Conservation (phyloP, 2,329 filamentous ascomycete genomes). For the Beauveria australis region DNA sequence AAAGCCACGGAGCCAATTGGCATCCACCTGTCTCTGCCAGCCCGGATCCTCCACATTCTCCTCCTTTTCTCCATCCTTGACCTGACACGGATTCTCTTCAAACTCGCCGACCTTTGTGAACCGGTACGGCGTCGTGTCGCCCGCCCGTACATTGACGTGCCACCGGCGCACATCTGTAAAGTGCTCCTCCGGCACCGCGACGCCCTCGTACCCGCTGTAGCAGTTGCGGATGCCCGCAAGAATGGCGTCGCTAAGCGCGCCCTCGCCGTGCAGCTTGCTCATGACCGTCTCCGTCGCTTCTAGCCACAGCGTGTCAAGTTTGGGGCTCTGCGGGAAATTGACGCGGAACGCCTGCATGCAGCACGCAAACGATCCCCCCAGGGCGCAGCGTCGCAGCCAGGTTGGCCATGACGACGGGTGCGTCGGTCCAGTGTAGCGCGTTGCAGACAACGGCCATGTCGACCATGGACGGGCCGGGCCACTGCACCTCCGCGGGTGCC, state of each 20-base stretch:
- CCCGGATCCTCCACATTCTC: background rate
- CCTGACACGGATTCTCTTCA: background rate
- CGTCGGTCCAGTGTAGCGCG: conserved; percentile 10
- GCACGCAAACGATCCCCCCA: conserved; percentile 6
- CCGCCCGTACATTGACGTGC: background rate
- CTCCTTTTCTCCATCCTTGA: background rate
- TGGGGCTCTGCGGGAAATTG: background rate
- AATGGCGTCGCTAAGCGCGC: conserved; percentile 3
- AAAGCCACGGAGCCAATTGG: background rate
- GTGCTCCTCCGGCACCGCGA: conserved; percentile 4
- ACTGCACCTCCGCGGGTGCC: conserved; percentile 1
- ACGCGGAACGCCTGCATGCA: conserved; percentile 8
- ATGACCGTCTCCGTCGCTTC: background rate
- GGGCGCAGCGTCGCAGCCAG: background rate
- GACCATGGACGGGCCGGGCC: background rate
- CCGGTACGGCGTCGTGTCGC: background rate
- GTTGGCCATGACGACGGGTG: background rate
- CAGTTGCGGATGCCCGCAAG: background rate
- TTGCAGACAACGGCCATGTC: conserved; percentile 11
- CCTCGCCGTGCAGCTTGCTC: background rate
- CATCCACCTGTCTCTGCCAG: conserved; percentile 4
- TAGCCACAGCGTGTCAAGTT: conserved; percentile 5
- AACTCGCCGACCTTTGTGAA: conserved; percentile 3
- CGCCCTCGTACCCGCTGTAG: conserved; percentile 6
- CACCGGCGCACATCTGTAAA: background rate